These are phyloP conservation scores for Sonneratia caseolaris DNA, from an alignment of 345 rosid species.

Conservation along the genomic window DNA sequence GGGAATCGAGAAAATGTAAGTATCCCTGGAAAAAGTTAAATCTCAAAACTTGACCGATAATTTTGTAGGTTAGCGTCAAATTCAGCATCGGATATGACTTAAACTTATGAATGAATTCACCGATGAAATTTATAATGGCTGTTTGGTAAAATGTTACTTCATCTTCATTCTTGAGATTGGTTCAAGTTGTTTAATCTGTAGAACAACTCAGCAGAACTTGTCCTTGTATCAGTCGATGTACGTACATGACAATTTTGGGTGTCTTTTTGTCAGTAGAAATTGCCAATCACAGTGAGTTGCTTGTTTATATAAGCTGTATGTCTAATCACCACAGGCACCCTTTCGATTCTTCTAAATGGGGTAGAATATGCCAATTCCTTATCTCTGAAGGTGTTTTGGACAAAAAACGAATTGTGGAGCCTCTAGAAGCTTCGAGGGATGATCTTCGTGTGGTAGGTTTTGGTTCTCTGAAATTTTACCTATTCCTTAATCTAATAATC, in stretches of 20 bases:
- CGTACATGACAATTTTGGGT: neutral
- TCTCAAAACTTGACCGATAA: neutral
- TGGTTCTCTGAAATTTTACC: slow-evolving; percentile 3
- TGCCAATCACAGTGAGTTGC: neutral
- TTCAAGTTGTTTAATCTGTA: neutral
- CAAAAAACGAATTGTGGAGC: slow-evolving; percentile 52
- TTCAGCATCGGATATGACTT: neutral
- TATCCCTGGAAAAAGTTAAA: neutral
- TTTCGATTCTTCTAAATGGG: slow-evolving; percentile 93
- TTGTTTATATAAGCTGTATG: neutral
- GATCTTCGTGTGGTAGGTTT: slow-evolving; percentile 81
- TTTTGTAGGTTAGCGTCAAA: neutral
- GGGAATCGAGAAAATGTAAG: slow-evolving; percentile 89
- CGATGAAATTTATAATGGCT: neutral
- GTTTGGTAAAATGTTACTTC: neutral
- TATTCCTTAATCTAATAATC: neutral
- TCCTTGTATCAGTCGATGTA: neutral
- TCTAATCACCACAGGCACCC: slow-evolving; percentile 54
- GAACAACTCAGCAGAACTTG: neutral
- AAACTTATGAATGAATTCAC: neutral
- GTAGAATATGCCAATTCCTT: slow-evolving; percentile 64
- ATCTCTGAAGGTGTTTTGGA: slow-evolving; percentile 43
- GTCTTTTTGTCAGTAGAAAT: neutral
- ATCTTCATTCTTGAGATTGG: neutral
- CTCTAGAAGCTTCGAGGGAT: slow-evolving; percentile 61